Evolutionary conservation across 352 stramenopile genomes (phyloP), one percentile per base, ranked within the genome.

Genomic region (Detonula confervacea): DNA sequence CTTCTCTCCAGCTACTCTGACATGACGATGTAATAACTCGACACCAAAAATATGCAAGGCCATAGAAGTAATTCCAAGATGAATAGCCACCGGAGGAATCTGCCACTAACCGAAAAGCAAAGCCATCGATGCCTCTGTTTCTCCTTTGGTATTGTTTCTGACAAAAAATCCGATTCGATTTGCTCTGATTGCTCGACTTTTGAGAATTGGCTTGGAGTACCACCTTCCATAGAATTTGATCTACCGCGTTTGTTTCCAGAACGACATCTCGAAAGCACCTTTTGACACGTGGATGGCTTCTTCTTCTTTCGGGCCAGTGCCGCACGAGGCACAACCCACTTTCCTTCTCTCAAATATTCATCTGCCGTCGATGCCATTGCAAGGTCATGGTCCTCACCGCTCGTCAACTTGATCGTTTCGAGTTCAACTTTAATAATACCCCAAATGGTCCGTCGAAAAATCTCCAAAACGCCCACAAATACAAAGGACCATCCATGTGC

Each of bases 361-460:
- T 80, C 66, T 16, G 54, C 72, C 14, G 73, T 80, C 16, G 70
- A 73, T 27, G 65, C 64, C 54, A 60, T 70, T 5, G 62, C 29
- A 49, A 73, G 68, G 54, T 87, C 82, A 47, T 84, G 84, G 12
- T 77, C 73, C 55, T 74, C 80, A 0, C 66, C 51, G 74, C 84
- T 67, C 8, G 76, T 84, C 60, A 91, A 81, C 29, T 84, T 83
- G 46, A 91, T 89, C 33, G 84, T 88, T 49, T 91, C 80, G 3
- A 81, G 46, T 61, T 91, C 85, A 6, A 91, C 69, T 59, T 86
- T 86, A 14, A 91, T 81, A 27, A 91, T 80, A 42, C 71, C 71
- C 85, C 85, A 91, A 59, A 86, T 80, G 18, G 56, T 74, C 39
- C 87, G 64, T 67, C 89, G 72, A 24, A 92, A 57, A 62, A 94